Evolutionary conservation across 192 early-diverging fungal genomes (phyloP), one percentile per base, ranked within the genome.

Genomic region (Coemansia sp.): DNA sequence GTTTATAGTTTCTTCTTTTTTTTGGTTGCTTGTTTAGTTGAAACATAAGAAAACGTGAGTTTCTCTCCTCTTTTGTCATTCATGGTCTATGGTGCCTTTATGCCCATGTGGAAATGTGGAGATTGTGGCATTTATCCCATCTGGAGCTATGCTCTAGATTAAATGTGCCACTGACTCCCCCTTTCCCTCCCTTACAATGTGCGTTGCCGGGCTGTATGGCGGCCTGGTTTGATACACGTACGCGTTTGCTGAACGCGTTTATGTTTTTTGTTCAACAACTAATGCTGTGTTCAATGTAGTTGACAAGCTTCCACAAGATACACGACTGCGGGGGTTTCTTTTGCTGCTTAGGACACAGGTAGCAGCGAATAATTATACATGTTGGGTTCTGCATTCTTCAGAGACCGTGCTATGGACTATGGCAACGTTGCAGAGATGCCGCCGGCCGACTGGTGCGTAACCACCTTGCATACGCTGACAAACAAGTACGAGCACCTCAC

Each of bases 401-500:
- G 61, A 20, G 19, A 31, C 38, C 57, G 23, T 50, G 10, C 52
- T 48, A 43, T 47, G 30, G 40, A 51, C 54, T 59, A 40, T 40
- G 39, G 51, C 35, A 37, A 50, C 15, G 40, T 63, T n/a, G 47
- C 30, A 51, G 75, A 72, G 38, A 65, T 68, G 57, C 75, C 75
- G 20, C 65, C 75, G 26, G 64, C 64, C 26, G 69, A 72, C 55
- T 78, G 75, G 75, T 78, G 75, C 42, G 45, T 68, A 31, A 69
- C 69, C 9, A 78, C 75, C 12, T 57, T 78, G 49, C 65, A 61
- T 12, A 61, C 68, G 15, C 45, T 78, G 50, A 63, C 60, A 16
- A 63, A 63, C 60, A 78, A 78, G 75, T 78, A 78, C 47, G 75
- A 78, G 65, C 75, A 71, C 21, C 69, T 78, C 42, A 46, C 75